Evolutionary conservation across 345 rosid genomes (phyloP), one percentile per base, ranked within the genome.

Genomic region (Draba incana): DNA sequence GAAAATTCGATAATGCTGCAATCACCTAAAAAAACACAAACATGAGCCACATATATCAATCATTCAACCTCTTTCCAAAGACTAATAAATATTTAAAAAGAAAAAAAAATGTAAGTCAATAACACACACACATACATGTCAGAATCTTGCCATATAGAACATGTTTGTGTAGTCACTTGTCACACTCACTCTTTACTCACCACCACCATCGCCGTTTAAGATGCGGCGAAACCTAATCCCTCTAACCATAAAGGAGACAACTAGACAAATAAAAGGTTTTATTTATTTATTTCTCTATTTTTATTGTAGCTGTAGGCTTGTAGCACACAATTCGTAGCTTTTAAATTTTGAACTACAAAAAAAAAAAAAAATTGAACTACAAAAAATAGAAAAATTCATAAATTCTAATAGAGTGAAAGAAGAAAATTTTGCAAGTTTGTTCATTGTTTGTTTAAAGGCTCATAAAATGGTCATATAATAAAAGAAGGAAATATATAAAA

Each of bases 91-190:
- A 20, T 20, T 20, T 20, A 20, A 0, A 20, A 20, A n/a, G n/a
- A n/a, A 20, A 20, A 20, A 20, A 20, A 20, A 20, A 20, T 20
- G 20, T 20, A 20, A 20, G 20, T 20, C 20, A 20, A 20, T 20
- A 20, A 20, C 20, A 20, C 20, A 20, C 20, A 20, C 20, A 20
- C 20, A 20, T 1, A 20, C 53, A 62, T 62, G 62, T 53, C 68
- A 62, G 68, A 43, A 46, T 49, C 62, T 23, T 23, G 24, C 23
- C 49, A 24, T 54, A 23, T 51, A 16, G 30, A 20, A 50, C 59
- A 16, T 9, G 37, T 50, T 10, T 39, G 56, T 55, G 14, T 25
- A 54, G 75, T 71, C 64, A 25, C 57, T 25, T 62, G 75, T 71
- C 64, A 25, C 57, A 8, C 8, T 35, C 49, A 44, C 54, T 45